A percentile compares a stretch with the other conserved stretches of the same genome.
Evolutionary conservation across 805 yeast species (phyloP).

Genomic region (Schizosaccharomyces japonicus): DNA sequence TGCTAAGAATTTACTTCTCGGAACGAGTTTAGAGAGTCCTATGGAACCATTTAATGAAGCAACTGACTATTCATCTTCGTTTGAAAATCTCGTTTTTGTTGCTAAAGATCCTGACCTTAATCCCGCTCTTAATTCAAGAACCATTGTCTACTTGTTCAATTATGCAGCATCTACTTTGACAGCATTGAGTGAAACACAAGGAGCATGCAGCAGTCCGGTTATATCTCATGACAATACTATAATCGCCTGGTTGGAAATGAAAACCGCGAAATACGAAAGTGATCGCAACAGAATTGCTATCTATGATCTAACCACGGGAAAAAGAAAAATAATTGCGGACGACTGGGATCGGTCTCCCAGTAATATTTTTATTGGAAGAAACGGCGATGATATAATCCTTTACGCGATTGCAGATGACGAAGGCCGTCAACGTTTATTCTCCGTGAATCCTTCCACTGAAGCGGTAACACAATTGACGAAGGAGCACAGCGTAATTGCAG

Average conservation of each 20-base stretch:
- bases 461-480: conserved; percentile 7
- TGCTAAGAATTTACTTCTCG: background rate
- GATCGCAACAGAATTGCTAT: conserved; percentile 10
- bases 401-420: conserved; percentile 9
- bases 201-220: conserved; percentile 12
- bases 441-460: background rate
- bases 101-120: conserved; percentile 12
- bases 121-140: conserved; percentile 13
- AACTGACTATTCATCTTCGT: conserved; percentile 9
- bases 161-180: conserved; percentile 7
- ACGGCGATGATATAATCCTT: conserved; percentile 6
- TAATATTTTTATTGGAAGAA: conserved; percentile 8
- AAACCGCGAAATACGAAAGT: conserved; percentile 12
- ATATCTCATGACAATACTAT: conserved; percentile 11
- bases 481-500: background rate
- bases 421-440: conserved; percentile 8
- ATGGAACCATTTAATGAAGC: background rate
- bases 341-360: conserved; percentile 10
- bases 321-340: background rate
- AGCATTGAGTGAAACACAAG: conserved; percentile 8
- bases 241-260: conserved; percentile 11
- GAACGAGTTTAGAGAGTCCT: background rate
- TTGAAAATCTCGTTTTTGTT: conserved; percentile 9
- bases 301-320: conserved; percentile 7
- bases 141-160: conserved; percentile 11